Percentiles rank a stretch among this genome's conserved stretches.
These are phyloP conservation scores for Alternaria triticimaculans DNA, from an alignment of 2,329 filamentous ascomycete species.

Conservation along the genomic window DNA sequence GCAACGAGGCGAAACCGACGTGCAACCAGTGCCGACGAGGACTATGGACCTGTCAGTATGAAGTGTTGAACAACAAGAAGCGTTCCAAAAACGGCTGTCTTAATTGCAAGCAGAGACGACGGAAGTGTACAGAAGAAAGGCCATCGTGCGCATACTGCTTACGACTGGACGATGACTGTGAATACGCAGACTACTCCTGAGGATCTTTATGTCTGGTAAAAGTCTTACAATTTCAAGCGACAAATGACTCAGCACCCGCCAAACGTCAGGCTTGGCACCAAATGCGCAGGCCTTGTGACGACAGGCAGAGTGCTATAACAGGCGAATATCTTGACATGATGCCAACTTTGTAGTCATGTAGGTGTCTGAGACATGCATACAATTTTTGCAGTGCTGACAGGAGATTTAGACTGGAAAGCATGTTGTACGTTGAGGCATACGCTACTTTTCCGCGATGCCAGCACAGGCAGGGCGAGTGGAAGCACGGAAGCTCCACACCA, in stretches of 20 bases:
- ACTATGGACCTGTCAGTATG: slow-evolving; percentile 41
- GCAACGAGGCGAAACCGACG: slow-evolving; percentile 36
- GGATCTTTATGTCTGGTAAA: background rate
- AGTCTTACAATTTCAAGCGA: background rate
- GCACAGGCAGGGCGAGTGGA: background rate
- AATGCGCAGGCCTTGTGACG: background rate
- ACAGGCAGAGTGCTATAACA: background rate
- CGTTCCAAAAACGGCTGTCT: slow-evolving; percentile 41
- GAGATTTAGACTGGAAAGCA: background rate
- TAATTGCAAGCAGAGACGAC: slow-evolving; percentile 37
- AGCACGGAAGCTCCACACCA: background rate
- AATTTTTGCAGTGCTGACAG: background rate
- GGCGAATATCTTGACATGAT: background rate
- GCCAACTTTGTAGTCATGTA: background rate
- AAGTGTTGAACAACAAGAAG: slow-evolving; percentile 20
- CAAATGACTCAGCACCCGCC: background rate
- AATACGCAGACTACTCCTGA: slow-evolving; percentile 32
- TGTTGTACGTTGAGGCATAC: background rate
- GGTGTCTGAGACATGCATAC: background rate
- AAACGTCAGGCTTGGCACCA: background rate
- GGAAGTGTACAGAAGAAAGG: slow-evolving; percentile 42
- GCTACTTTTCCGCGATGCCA: background rate
- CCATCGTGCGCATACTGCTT: slow-evolving; percentile 40
- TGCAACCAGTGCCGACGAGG: slow-evolving; percentile 41
- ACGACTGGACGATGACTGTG: slow-evolving; percentile 37